Evolutionary conservation across 2,329 filamentous ascomycete genomes (phyloP).

Genomic region (Ramularia collo-cygni): DNA sequence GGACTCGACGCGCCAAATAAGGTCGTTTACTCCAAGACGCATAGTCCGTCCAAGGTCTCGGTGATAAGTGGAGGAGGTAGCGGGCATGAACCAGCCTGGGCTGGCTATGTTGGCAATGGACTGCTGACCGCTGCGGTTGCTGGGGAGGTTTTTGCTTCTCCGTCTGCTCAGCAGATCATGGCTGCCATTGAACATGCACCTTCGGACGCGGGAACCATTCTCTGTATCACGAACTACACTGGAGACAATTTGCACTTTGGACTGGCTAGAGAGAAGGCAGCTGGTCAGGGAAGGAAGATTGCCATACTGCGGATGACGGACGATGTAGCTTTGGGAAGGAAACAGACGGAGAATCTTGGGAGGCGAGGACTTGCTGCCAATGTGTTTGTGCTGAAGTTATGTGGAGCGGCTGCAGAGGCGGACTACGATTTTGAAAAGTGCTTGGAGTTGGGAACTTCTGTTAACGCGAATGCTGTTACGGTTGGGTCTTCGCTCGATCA

Average conservation of each 20-base stretch:
- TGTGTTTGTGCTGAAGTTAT: slow-evolving; percentile 40
- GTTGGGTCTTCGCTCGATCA: slow-evolving; percentile 47
- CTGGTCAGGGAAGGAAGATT: slow-evolving; percentile 39
- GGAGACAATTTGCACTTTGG: slow-evolving; percentile 46
- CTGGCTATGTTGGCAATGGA: slow-evolving; percentile 43
- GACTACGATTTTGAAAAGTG: slow-evolving; percentile 41
- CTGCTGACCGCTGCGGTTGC: slow-evolving; percentile 44
- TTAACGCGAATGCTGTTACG: slow-evolving; percentile 42
- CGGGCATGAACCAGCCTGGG: slow-evolving; percentile 45
- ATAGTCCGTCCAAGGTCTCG: slow-evolving; percentile 38
- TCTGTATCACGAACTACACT: slow-evolving; percentile 46
- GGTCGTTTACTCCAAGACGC: slow-evolving; percentile 42
- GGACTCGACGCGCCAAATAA: slow-evolving; percentile 37
- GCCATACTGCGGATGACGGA: slow-evolving; percentile 45
- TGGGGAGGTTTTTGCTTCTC: slow-evolving; percentile 44
- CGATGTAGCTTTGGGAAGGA: slow-evolving; percentile 42
- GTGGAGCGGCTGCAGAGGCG: slow-evolving; percentile 40
- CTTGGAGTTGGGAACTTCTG: slow-evolving; percentile 38
- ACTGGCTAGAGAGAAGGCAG: slow-evolving; percentile 42
- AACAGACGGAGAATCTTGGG: slow-evolving; percentile 44
- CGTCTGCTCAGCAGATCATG: slow-evolving; percentile 45
- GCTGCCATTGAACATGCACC: slow-evolving; percentile 41
- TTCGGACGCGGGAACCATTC: slow-evolving; percentile 39
- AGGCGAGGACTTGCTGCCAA: slow-evolving; percentile 47
- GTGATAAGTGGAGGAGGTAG: slow-evolving; percentile 43